phyloP scores from a whole-genome alignment of 2,329 filamentous ascomycete species.

The Penicillium crustosum region DNA sequence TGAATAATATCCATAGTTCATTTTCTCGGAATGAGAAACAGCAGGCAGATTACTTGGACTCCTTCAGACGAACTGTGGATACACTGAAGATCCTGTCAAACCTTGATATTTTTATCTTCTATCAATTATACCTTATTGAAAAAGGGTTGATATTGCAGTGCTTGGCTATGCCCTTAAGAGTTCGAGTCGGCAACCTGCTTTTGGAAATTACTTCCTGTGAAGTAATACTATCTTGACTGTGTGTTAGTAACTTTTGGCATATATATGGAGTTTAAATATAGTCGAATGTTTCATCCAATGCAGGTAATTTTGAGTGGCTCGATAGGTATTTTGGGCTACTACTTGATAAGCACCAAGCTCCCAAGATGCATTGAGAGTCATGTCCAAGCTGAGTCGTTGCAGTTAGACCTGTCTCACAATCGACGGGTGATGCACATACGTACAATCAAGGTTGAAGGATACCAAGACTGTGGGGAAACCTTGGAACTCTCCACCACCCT shows the following conservation, averaged over 20 bases:
- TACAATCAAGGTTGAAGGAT: not conserved
- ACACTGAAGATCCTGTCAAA: not conserved
- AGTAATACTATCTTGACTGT: not conserved
- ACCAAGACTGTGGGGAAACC: constrained; percentile 6
- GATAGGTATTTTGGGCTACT: no score
- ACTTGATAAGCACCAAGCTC: not conserved
- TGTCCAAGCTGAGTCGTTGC: not conserved
- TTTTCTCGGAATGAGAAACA: not conserved
- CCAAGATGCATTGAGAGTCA: not conserved
- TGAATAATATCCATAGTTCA: not conserved
- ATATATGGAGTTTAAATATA: not conserved
- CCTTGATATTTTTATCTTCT: not conserved
- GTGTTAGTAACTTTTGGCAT: not conserved
- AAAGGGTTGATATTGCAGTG: not conserved
- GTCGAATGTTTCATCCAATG: not conserved
- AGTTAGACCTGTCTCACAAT: not conserved
- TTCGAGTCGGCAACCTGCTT: not conserved
- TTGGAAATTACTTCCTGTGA: no score
- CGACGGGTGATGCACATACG: not conserved
- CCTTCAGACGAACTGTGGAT: not conserved
- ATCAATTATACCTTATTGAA: not conserved
- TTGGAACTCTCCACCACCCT: not conserved
- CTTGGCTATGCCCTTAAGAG: not conserved
- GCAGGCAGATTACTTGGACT: not conserved
- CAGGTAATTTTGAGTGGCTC: not conserved